Conservation (phyloP, 768 basidiomycete species). For the Sarcodon sp. region DNA sequence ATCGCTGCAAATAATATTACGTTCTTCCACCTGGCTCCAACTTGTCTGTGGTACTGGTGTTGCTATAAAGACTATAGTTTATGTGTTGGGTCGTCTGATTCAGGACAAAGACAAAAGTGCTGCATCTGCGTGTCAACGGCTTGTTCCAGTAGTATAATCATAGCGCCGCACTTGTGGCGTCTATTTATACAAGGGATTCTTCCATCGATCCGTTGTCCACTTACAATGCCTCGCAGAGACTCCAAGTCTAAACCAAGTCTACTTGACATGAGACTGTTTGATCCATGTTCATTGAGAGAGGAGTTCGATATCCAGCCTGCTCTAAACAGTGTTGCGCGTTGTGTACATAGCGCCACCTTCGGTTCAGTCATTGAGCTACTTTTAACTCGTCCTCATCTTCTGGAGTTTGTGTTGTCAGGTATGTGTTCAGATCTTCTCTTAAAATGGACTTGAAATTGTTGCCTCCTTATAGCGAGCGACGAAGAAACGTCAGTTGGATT, state of each 20-base stretch:
- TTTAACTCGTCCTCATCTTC: background rate
- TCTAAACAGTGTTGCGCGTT: background rate
- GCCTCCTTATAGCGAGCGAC: background rate
- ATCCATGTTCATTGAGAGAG: background rate
- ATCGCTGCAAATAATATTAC: no score
- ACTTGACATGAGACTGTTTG: background rate
- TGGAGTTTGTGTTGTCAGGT: constrained; percentile 7
- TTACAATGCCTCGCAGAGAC: background rate
- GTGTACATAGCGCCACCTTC: background rate
- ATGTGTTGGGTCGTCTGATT: no score
- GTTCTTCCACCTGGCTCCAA: no score
- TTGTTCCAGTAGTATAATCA: no score
- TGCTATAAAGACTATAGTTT: no score
- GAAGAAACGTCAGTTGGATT: background rate
- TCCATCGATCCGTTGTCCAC: no score
- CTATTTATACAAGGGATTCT: no score
- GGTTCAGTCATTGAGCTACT: background rate
- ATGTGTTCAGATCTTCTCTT: background rate
- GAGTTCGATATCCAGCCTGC: background rate
- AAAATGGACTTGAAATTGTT: background rate
- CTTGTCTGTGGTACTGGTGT: no score
- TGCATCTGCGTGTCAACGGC: no score
- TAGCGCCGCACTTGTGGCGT: no score
- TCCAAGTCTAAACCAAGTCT: background rate
- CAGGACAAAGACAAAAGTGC: no score